Percentiles rank a stretch among this genome's conserved stretches.
Evolutionary conservation across 2,329 filamentous ascomycete species (phyloP).

Genomic region (Fusarium tuaranense): DNA sequence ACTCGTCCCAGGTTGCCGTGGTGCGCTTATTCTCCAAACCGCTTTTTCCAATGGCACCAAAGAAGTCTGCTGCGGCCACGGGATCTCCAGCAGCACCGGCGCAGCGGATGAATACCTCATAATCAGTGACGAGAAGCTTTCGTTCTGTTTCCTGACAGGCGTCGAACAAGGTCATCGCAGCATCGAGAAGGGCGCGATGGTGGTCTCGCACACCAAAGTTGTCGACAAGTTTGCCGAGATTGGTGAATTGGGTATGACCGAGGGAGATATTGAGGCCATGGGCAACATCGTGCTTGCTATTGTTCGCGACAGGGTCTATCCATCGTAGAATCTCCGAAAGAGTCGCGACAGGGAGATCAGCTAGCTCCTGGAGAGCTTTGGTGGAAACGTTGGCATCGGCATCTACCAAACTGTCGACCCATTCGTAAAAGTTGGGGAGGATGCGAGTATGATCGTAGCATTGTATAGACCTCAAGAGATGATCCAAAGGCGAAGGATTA

Average conservation of each 20-base stretch:
- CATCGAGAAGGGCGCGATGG: constrained; percentile 52
- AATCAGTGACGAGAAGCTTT: constrained; percentile 55
- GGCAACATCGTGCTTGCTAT: constrained; percentile 62
- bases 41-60: constrained; percentile 42
- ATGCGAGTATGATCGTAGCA: constrained; percentile 40
- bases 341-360: constrained; percentile 61
- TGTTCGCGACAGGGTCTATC: constrained; percentile 66
- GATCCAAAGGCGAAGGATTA: constrained; percentile 33
- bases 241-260: constrained; percentile 55
- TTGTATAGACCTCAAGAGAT: constrained; percentile 49
- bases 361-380: constrained; percentile 47
- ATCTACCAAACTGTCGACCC: constrained; percentile 42
- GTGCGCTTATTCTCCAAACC: constrained; percentile 47
- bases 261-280: constrained; percentile 53
- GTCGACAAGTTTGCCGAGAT: constrained; percentile 54
- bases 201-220: constrained; percentile 58
- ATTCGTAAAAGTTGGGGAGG: constrained; percentile 43
- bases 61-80: constrained; percentile 50
- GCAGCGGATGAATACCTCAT: constrained; percentile 57
- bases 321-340: constrained; percentile 74
- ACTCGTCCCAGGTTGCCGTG: constrained; percentile 56
- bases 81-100: constrained; percentile 59
- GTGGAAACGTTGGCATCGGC: constrained; percentile 29
- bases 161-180: constrained; percentile 50
- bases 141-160: constrained; percentile 46